Conservation (phyloP, 352 stramenopile genomes). For the Pythium sp. region DNA sequence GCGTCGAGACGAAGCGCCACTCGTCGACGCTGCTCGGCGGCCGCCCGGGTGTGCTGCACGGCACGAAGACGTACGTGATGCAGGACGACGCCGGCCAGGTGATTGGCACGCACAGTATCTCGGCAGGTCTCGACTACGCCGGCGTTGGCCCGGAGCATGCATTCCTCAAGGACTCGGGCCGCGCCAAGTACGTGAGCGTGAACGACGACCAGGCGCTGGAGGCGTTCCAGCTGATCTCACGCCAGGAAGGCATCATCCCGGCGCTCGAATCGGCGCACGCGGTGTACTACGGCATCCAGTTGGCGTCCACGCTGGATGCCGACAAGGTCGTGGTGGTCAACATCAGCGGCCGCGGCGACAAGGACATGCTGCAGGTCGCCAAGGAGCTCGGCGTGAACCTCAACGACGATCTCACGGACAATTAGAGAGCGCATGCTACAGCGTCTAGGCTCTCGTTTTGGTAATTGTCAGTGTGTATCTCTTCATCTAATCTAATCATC, state of each 20-base stretch:
- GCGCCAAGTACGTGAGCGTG: constrained; percentile 95
- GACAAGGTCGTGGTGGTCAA: constrained; percentile 97
- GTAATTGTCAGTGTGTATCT: background rate
- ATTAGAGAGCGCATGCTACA: constrained; percentile 19
- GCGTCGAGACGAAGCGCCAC: constrained; percentile 87
- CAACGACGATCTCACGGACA: constrained; percentile 80
- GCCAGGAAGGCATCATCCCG: constrained; percentile 97
- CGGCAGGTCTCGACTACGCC: constrained; percentile 97
- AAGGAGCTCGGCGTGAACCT: constrained; percentile 94
- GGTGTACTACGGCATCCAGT: constrained; percentile 92
- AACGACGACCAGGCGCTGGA: constrained; percentile 97
- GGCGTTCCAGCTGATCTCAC: constrained; percentile 94
- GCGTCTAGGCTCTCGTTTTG: background rate
- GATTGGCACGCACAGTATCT: constrained; percentile 94
- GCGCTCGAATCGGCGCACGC: constrained; percentile 96
- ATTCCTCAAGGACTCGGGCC: constrained; percentile 94
- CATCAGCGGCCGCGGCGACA: constrained; percentile 97
- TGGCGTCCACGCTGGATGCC: constrained; percentile 85
- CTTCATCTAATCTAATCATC: constrained; percentile 6
- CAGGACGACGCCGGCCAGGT: constrained; percentile 95
- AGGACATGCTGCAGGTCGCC: constrained; percentile 98
- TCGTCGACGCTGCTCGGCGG: constrained; percentile 95
- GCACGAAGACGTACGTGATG: constrained; percentile 97
- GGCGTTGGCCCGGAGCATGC: constrained; percentile 97
- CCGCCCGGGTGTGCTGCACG: constrained; percentile 95